Conservation (phyloP, 805 yeast genomes). For the Suhomyces pyralidae region DNA sequence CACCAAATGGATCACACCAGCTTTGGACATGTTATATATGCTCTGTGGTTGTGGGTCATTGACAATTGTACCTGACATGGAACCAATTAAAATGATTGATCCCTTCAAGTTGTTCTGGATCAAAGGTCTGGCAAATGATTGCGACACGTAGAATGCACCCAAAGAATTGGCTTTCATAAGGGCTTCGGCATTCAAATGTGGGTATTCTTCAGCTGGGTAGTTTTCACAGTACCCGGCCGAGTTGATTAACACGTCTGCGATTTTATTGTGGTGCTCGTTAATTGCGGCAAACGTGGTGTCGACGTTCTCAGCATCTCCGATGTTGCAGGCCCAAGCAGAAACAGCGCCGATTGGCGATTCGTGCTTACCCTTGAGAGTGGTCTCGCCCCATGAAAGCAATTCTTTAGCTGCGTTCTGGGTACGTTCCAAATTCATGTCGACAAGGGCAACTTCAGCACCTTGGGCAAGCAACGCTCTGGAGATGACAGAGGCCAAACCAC, state of each 20-base stretch:
- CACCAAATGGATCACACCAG: constrained; percentile 79
- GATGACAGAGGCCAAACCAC: constrained; percentile 67
- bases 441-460: constrained; percentile 72
- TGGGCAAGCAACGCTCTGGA: constrained; percentile 68
- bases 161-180: constrained; percentile 68
- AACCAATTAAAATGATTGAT: constrained; percentile 67
- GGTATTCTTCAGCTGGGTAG: constrained; percentile 74
- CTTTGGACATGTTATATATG: constrained; percentile 82
- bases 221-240: constrained; percentile 87
- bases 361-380: constrained; percentile 33
- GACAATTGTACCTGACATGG: constrained; percentile 76
- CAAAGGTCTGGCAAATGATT: constrained; percentile 66
- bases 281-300: constrained; percentile 52
- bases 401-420: constrained; percentile 54
- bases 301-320: constrained; percentile 61
- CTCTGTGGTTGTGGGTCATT: constrained; percentile 78
- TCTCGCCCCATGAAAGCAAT: constrained; percentile 46
- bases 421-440: constrained; percentile 64
- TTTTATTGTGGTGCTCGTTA: constrained; percentile 54
- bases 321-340: constrained; percentile 71
- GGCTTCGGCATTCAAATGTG: constrained; percentile 64
- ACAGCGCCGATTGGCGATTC: constrained; percentile 40
- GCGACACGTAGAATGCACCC: constrained; percentile 75
- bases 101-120: constrained; percentile 55
- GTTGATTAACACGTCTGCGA: constrained; percentile 66